These are phyloP conservation scores for Aureobasidium sp. DNA, from an alignment of 2,329 filamentous ascomycete genomes.

Conservation along the genomic window DNA sequence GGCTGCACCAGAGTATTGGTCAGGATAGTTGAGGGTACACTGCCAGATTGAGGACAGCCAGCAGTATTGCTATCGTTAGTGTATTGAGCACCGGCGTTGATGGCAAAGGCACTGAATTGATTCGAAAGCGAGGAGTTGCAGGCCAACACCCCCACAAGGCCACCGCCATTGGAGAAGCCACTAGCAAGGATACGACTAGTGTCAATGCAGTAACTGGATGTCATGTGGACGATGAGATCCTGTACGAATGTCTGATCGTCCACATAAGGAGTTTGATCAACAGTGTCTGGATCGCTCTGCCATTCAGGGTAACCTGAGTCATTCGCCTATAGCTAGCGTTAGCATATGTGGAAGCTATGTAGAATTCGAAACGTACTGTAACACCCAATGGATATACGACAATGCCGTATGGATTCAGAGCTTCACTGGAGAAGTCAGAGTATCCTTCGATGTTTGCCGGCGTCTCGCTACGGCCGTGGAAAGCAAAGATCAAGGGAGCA, in stretches of 20 bases:
- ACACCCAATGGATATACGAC: constrained; percentile 37
- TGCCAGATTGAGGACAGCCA: constrained; percentile 15
- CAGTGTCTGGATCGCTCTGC: constrained; percentile 34
- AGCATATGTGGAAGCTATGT: not conserved
- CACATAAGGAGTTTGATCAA: constrained; percentile 21
- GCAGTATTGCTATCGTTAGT: constrained; percentile 17
- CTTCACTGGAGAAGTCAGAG: constrained; percentile 37
- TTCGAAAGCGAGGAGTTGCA: constrained; percentile 34
- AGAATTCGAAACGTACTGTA: constrained; percentile 19
- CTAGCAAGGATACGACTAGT: constrained; percentile 34
- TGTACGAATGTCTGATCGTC: constrained; percentile 36
- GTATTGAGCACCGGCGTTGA: constrained; percentile 39
- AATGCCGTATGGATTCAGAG: constrained; percentile 37
- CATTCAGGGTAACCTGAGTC: constrained; percentile 23
- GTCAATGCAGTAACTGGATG: constrained; percentile 36
- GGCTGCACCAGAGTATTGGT: constrained; percentile 18
- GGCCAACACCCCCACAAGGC: constrained; percentile 37
- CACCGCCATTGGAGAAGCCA: constrained; percentile 48
- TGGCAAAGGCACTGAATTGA: constrained; percentile 40
- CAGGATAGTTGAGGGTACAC: constrained; percentile 18
- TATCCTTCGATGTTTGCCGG: constrained; percentile 33
- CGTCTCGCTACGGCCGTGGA: constrained; percentile 35
- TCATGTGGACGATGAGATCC: constrained; percentile 32
- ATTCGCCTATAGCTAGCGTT: not conserved
- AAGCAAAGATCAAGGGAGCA: constrained; percentile 39